Percentiles rank a stretch among this genome's conserved stretches.
Evolutionary conservation across 2,329 filamentous ascomycete species (phyloP).

Genomic region (Colletotrichum sp.): DNA sequence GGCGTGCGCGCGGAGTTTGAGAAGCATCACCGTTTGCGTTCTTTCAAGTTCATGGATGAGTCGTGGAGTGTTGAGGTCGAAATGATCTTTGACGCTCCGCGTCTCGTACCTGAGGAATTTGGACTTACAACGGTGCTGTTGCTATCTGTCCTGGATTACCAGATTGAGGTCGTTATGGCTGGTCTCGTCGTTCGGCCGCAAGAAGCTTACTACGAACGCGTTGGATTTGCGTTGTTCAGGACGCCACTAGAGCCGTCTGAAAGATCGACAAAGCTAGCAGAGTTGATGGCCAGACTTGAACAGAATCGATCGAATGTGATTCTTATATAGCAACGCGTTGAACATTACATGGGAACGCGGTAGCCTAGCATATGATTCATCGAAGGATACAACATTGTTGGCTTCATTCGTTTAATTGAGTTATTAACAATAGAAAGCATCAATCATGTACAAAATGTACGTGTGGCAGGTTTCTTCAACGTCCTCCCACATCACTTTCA

Average conservation of each 20-base stretch:
- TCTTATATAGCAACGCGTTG: neutral
- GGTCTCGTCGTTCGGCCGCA: neutral
- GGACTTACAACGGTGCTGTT: accelerated
- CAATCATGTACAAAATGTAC: neutral
- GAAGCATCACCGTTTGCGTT: accelerated
- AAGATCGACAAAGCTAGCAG: accelerated
- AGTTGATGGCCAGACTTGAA: neutral
- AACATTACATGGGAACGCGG: accelerated
- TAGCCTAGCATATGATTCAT: too few species aligned
- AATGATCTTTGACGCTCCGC: neutral
- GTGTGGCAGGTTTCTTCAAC: neutral
- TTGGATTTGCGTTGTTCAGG: accelerated
- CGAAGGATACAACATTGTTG: neutral
- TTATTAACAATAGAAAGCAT: neutral
- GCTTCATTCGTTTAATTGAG: neutral
- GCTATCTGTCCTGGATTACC: accelerated
- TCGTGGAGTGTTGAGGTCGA: accelerated
- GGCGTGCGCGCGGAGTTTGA: accelerated
- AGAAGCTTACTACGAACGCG: neutral
- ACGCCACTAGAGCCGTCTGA: accelerated
- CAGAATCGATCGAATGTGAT: accelerated
- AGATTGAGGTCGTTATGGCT: accelerated
- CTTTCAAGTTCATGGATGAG: neutral
- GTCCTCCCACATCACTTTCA: neutral
- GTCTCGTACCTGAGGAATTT: accelerated